phyloP scores from a whole-genome alignment of 116 monocot species.

The Thalassia testudinum region DNA sequence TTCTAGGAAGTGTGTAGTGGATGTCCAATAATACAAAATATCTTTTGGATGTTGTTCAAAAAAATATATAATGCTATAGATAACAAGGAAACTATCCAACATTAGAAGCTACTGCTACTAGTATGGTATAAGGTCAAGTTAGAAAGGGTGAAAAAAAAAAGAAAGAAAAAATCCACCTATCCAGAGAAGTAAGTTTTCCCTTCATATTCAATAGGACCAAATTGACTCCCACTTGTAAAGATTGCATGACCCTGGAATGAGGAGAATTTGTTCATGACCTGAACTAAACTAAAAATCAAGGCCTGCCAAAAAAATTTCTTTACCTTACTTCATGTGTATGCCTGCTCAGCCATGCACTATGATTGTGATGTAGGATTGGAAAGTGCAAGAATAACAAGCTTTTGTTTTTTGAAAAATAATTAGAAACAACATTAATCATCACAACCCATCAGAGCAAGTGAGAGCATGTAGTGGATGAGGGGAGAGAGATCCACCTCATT shows the following conservation, averaged over 20 bases:
- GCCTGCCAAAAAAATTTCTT: background rate
- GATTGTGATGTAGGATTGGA: conserved; percentile 87
- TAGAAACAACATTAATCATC: too few species aligned
- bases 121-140: too few species aligned
- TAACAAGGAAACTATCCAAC: too few species aligned
- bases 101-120: too few species aligned
- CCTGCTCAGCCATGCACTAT: conserved; percentile 87
- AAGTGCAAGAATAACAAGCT: conserved; percentile 68
- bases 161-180: conserved; percentile 23
- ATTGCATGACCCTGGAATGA: conserved; percentile 58
- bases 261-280: background rate
- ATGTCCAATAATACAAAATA: too few species aligned
- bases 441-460: too few species aligned
- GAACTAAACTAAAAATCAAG: background rate
- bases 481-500: conserved; percentile 48
- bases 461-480: too few species aligned
- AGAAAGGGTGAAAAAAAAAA: too few species aligned
- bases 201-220: conserved; percentile 53
- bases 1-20: too few species aligned
- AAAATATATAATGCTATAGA: too few species aligned
- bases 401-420: conserved; percentile 11
- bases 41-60: too few species aligned
- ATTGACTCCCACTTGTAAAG: conserved; percentile 87
- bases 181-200: conserved; percentile 44
- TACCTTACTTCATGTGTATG: conserved; percentile 82